phyloP scores from a whole-genome alignment of 306 rosid genomes.

The Datisca glomerata region DNA sequence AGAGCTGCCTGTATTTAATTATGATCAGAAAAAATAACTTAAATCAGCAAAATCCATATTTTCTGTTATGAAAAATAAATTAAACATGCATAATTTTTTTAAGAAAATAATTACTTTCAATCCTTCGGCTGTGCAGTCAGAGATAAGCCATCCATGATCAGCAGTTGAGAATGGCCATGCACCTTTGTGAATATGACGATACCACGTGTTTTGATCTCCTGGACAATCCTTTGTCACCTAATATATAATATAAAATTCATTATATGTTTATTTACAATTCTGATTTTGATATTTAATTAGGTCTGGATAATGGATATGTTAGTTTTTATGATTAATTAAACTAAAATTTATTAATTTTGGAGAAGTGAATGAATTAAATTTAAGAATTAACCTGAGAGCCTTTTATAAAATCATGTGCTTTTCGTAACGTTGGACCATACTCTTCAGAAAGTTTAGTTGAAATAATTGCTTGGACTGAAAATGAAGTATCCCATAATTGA shows the following conservation, averaged over 20 bases:
- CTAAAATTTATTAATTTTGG: no score
- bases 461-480: slow-evolving; percentile 61
- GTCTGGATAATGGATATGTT: no score
- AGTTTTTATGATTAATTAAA: no score
- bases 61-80: no score
- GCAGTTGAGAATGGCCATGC: slow-evolving; percentile 86
- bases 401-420: slow-evolving; percentile 49
- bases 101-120: slow-evolving; percentile 68
- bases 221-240: slow-evolving; percentile 56
- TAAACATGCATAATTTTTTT: no score
- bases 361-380: no score
- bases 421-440: slow-evolving; percentile 39
- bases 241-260: slow-evolving; percentile 3
- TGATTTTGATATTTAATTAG: no score
- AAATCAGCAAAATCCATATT: no score
- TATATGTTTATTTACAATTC: no score
- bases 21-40: no score
- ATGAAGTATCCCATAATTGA: slow-evolving; percentile 72
- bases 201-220: slow-evolving; percentile 56
- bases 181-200: slow-evolving; percentile 72
- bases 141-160: slow-evolving; percentile 90
- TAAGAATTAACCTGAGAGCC: slow-evolving; percentile 43
- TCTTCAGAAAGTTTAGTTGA: slow-evolving; percentile 49
- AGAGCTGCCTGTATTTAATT: slow-evolving; percentile 61
- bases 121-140: slow-evolving; percentile 92